Base-by-base conservation (phyloP, 371 early-diverging fungal genomes). In the Funneliformis caledonium region DNA sequence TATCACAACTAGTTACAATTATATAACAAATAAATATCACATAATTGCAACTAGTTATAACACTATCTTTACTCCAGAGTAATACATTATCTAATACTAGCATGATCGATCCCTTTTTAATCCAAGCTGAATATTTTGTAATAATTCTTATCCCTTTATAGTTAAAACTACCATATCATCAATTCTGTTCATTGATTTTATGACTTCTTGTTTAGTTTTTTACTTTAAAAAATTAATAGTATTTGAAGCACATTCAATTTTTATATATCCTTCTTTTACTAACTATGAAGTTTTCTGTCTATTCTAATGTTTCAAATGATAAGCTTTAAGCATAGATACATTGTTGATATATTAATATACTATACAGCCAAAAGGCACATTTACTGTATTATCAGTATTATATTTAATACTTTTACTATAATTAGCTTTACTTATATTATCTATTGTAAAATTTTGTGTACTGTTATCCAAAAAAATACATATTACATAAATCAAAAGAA, bases 381-480 rank as follows among this genome's bases (percentile, higher is more conserved):
- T 31, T n/a, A 70, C 70, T 45, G 70, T 70, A 70, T 43, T 43
- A 72, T 72, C n/a, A 72, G 4, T 0, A 48, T 72, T 72, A 19
- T 72, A 72, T 14, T 33, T 72, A 16, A 72, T 72, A 52, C 4
- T 16, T 52, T 52, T 19, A 16, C 4, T 14, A 19, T 52, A 52
- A 52, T 52, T 16, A 4, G 4, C 16, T 52, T 52, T 4, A 19
- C 16, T 52, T 19, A 52, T 52, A 16, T 52, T 52, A 52, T 52
- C 16, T 16, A 52, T 52, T 52, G 16, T 52, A 26, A 26, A 26
- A 0, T 26, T 26, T 26, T 26, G 26, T 26, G 0, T 26, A 26
- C 26, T 26, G 26, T 26, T 26, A 26, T 26, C 26, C 0, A 26
- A 26, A 26, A 26, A 26, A 26, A 26, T 26, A 26, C 0, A 0